Base-by-base conservation (phyloP, 2,329 filamentous ascomycete genomes). In the Botrytis paeoniae region DNA sequence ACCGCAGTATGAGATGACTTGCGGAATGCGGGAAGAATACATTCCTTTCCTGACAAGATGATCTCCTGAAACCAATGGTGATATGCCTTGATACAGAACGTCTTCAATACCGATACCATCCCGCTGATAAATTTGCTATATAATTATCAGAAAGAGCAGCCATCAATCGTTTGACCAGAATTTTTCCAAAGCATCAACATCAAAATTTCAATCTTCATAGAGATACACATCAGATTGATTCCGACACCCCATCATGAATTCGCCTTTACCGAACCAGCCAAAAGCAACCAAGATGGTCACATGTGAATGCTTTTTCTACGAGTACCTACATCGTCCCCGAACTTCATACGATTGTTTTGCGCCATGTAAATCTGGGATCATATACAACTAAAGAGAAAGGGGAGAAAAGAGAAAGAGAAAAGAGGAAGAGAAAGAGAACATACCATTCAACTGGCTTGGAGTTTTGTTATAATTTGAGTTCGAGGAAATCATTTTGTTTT, bases 221-320 rank as follows among this genome's bases (percentile, higher is more conserved):
- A 4, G 16, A 48, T 2, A 66, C 64, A 10, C 32, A 22, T 39
- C 25, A 16, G 3, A 51, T 39, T 39, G 6, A 54, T 45, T 37
- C 64, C 16, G 25, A 29, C 64, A 54, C 64, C 25, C 48, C 43
- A 66, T 7, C 12, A 66, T 51, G 43, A 35, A 25, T 51, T 51
- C 48, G 59, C 37, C 5, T 32, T 66, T 66, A 29, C 64, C 64
- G 64, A 66, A n/a, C 62, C 64, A 54, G 64, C 64, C 64, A 66
- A 35, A 66, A 66, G 45, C 64, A 39, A 39, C 16, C 64, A 66
- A 54, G 64, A 54, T 66, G 64, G 64, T 66, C 64, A 66, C 64
- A 66, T 66, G 64, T 54, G 64, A 66, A 66, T 54, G 45, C 32
- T 51, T 66, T 66, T 66, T 29, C 64, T 20, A 51, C 29, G 32